Conservation (phyloP, 306 rosid genomes). For the Quercus glauca region DNA sequence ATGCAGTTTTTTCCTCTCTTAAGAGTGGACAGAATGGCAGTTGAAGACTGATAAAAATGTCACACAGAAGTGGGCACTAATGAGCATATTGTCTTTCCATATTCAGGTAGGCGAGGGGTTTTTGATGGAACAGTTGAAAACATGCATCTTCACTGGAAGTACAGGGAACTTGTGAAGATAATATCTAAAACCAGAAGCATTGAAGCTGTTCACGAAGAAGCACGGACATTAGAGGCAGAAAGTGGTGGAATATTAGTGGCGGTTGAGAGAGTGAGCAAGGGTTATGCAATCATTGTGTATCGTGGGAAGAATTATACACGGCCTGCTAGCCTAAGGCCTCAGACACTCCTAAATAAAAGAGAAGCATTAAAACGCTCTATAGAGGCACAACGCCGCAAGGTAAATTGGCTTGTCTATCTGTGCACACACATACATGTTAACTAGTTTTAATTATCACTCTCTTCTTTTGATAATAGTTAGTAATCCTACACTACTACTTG, state of each 20-base stretch:
- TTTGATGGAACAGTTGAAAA: constrained; percentile 95
- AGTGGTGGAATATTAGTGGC: constrained; percentile 92
- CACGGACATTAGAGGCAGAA: constrained; percentile 77
- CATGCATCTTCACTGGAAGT: constrained; percentile 99
- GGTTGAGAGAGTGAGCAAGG: constrained; percentile 75
- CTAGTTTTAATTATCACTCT: constrained; percentile 21
- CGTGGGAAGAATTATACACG: constrained; percentile 91
- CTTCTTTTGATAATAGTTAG: background rate
- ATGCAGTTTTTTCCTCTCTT: background rate
- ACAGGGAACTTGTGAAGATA: constrained; percentile 92
- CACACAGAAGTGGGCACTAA: constrained; percentile 3
- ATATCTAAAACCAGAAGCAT: constrained; percentile 46
- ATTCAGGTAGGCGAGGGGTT: constrained; percentile 77
- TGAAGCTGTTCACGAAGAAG: constrained; percentile 55
- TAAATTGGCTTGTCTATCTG: constrained; percentile 26
- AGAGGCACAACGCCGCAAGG: constrained; percentile 89
- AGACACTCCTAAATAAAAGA: constrained; percentile 65
- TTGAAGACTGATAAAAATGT: constrained; percentile 9
- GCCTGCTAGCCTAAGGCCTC: constrained; percentile 83
- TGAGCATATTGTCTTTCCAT: constrained; percentile 19
- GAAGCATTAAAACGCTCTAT: constrained; percentile 71
- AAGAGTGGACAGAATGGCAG: constrained; percentile 12
- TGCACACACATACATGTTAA: background rate
- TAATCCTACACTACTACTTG: no score
- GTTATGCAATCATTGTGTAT: constrained; percentile 76